Evolutionary conservation across 805 yeast species (phyloP).

Genomic region (Yamadazyma phyllophila): DNA sequence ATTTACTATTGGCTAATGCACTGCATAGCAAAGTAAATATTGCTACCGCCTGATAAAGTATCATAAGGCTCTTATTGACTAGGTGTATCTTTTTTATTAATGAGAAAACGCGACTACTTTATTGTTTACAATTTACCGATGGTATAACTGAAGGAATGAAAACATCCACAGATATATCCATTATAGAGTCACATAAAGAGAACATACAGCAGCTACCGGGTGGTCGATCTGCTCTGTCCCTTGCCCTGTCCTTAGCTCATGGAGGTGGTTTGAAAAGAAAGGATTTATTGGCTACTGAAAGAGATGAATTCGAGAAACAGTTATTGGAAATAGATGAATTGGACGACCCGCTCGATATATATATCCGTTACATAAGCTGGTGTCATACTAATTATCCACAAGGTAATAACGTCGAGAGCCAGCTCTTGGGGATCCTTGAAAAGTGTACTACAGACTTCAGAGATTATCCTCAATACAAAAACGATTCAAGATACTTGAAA

Average conservation of each 20-base stretch:
- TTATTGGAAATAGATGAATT: constrained; percentile 53
- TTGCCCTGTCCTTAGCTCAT: constrained; percentile 43
- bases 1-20: not conserved
- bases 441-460: constrained; percentile 68
- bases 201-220: constrained; percentile 63
- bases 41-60: constrained; percentile 11
- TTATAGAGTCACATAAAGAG: constrained; percentile 59
- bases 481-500: constrained; percentile 76
- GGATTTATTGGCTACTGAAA: constrained; percentile 28
- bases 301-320: constrained; percentile 48
- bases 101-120: not conserved
- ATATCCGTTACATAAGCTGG: constrained; percentile 76
- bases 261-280: constrained; percentile 22
- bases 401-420: constrained; percentile 61
- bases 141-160: not conserved
- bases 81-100: not conserved
- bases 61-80: not conserved
- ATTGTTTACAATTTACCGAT: not conserved
- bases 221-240: constrained; percentile 66
- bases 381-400: constrained; percentile 59
- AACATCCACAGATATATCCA: constrained; percentile 11
- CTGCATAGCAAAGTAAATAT: constrained; percentile 21
- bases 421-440: constrained; percentile 63
- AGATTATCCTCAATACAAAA: constrained; percentile 64
- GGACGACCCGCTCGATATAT: constrained; percentile 83